Conservation (phyloP, 164 flowering plant species). For the Echeveria elegans region DNA sequence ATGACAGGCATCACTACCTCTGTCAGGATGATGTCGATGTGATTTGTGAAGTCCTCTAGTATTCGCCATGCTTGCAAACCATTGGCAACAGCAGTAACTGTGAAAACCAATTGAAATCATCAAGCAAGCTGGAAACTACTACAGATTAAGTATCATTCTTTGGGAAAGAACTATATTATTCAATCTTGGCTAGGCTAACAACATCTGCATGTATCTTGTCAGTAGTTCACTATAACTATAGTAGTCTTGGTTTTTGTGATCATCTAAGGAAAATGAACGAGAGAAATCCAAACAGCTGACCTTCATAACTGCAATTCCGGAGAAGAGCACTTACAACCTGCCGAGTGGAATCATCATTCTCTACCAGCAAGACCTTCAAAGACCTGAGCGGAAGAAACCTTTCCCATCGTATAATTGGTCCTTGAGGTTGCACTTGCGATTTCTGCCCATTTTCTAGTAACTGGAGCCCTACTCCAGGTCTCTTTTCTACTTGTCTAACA, state of each 20-base stretch:
- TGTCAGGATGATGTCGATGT: constrained; percentile 60
- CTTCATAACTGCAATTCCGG: constrained; percentile 71
- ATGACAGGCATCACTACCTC: constrained; percentile 71
- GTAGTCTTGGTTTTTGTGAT: too few species aligned
- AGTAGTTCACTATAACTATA: too few species aligned
- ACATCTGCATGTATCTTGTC: too few species aligned
- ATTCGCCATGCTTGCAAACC: constrained; percentile 79
- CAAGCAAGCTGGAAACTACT: neutral
- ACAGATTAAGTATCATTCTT: neutral
- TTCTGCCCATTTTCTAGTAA: constrained; percentile 27
- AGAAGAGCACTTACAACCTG: constrained; percentile 65
- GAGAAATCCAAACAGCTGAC: constrained; percentile 19
- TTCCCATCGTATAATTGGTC: constrained; percentile 50
- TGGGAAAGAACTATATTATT: neutral
- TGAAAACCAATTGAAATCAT: constrained; percentile 7
- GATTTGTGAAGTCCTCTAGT: constrained; percentile 46
- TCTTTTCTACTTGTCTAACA: constrained; percentile 14
- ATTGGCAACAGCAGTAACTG: constrained; percentile 61
- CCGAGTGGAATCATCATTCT: constrained; percentile 67
- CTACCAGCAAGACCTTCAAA: constrained; percentile 64
- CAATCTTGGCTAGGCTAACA: neutral
- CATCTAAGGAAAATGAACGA: neutral
- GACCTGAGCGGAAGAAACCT: constrained; percentile 46
- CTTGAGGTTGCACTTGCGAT: constrained; percentile 28
- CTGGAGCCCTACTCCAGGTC: constrained; percentile 15